Evolutionary conservation across 225 moss, liverwort and hornwort genomes (phyloP).

Genomic region (Physcomitrellopsis africana): DNA sequence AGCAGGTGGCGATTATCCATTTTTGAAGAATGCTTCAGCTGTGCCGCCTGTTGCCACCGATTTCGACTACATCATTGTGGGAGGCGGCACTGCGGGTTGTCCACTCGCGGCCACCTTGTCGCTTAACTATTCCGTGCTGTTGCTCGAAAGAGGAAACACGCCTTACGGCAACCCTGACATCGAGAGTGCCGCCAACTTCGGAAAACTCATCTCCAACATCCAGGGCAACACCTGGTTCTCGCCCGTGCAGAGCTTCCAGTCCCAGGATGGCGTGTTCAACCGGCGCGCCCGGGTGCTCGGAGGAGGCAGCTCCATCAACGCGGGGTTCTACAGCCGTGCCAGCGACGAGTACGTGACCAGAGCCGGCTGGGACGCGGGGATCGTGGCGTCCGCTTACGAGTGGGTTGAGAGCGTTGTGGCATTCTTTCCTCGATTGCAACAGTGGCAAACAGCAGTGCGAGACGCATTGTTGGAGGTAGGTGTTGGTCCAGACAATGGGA

Average conservation of each 20-base stretch:
- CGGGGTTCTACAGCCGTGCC: conserved; percentile 74
- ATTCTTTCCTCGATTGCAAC: conserved; percentile 55
- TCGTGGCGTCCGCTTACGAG: conserved; percentile 61
- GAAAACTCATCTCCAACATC: conserved; percentile 39
- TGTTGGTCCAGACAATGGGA: conserved; percentile 66
- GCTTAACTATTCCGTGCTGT: conserved; percentile 53
- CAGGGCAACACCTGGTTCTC: conserved; percentile 34
- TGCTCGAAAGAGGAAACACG: conserved; percentile 63
- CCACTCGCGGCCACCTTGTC: conserved; percentile 82
- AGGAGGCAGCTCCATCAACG: conserved; percentile 71
- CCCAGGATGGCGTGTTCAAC: conserved; percentile 66
- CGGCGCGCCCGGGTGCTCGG: conserved; percentile 70
- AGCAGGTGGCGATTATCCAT: conserved; percentile 60
- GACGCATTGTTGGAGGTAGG: conserved; percentile 67
- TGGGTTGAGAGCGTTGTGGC: conserved; percentile 73
- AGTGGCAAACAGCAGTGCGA: conserved; percentile 72
- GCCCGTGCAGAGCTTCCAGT: conserved; percentile 64
- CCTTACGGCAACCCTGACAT: conserved; percentile 49
- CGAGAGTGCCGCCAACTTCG: conserved; percentile 46
- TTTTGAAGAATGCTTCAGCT: conserved; percentile 57
- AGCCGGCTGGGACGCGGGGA: conserved; percentile 43
- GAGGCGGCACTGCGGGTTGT: conserved; percentile 80
- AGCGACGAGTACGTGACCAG: conserved; percentile 47
- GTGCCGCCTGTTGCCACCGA: conserved; percentile 29
- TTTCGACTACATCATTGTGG: conserved; percentile 80